A percentile compares a stretch with the other conserved stretches of the same genome.
Conservation (phyloP, 1,284 basidiomycete species). For the Puccinia horiana region DNA sequence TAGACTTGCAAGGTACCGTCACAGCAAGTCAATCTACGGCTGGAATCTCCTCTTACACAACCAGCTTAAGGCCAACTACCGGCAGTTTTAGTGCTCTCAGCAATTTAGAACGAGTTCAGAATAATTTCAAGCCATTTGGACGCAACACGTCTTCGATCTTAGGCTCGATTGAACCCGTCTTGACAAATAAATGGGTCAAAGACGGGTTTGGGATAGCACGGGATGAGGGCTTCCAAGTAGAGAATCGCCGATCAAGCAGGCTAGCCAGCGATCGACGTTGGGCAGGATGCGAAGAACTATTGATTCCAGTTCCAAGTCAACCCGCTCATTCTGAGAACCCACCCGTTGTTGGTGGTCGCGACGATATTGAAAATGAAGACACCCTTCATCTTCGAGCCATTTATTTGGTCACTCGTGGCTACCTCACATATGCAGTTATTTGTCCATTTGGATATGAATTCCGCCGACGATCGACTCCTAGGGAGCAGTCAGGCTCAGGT, state of each 20-base stretch:
- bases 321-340: constrained; percentile 4
- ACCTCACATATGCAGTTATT: constrained; percentile 34
- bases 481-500: not conserved
- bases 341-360: not conserved
- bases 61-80: not conserved
- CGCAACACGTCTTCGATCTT: not conserved
- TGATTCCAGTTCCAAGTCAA: constrained; percentile 32
- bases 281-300: constrained; percentile 43
- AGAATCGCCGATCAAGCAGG: constrained; percentile 16
- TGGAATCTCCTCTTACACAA: not conserved
- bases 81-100: constrained; percentile 33
- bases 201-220: constrained; percentile 15
- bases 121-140: constrained; percentile 23
- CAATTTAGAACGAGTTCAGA: constrained; percentile 34
- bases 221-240: constrained; percentile 37
- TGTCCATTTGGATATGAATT: constrained; percentile 35
- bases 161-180: constrained; percentile 12
- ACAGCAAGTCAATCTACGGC: constrained; percentile 9
- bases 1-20: constrained; percentile 34
- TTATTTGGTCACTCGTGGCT: constrained; percentile 46
- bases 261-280: constrained; percentile 27
- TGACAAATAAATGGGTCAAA: constrained; percentile 4
- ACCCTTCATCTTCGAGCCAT: not conserved
- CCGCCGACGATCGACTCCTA: not conserved
- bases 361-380: not conserved